Evolutionary conservation across 2,329 filamentous ascomycete genomes (phyloP), one percentile per base, ranked within the genome.

Genomic region (Arthroderma uncinatum): DNA sequence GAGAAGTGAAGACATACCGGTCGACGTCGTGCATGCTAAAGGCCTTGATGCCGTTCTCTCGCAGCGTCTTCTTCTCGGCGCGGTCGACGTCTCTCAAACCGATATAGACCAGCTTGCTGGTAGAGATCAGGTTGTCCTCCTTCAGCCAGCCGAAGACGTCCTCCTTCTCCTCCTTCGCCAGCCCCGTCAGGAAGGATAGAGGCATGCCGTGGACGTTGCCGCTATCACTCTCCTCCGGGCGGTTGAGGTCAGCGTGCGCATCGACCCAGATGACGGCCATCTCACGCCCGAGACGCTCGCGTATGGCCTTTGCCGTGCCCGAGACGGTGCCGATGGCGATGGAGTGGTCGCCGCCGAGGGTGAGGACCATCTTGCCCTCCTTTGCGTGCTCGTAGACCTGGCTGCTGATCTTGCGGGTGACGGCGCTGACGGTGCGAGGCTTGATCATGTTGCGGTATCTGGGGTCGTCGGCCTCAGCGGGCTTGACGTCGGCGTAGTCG

Each of bases 1-100:
- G n/a, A 42, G 34, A 16, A 42, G 42, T 23, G 14, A 25, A 42
- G 53, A 69, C 80, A 66, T 76, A 89, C 86, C 82, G 81, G 73
- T 98, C 93, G 71, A 98, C 87, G 70, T 98, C 93, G 70, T 95
- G 93, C 93, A 98, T 98, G 75, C 86, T 92, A 68, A 97, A 98
- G 2, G 92, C 92, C 78, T 89, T 92, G 77, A 98, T 93, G 42
- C 86, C 85, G 67, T 97, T 78, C 63, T 97, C 89, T 58, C 85
- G 81, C 62, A 98, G 76, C 60, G 96, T 88, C 75, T 84, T 82
- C 85, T 96, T 97, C 83, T 98, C 93, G 42, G 84, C 88, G n/a
- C 81, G 74, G 70, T 98, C 93, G 30, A 97, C 90, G 69, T 97
- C 93, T 42, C 93, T 81, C 66, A 98, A 78, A 33, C 91, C 93